Conservation (phyloP, 2,329 filamentous ascomycete species). For the Fusarium sp. region DNA sequence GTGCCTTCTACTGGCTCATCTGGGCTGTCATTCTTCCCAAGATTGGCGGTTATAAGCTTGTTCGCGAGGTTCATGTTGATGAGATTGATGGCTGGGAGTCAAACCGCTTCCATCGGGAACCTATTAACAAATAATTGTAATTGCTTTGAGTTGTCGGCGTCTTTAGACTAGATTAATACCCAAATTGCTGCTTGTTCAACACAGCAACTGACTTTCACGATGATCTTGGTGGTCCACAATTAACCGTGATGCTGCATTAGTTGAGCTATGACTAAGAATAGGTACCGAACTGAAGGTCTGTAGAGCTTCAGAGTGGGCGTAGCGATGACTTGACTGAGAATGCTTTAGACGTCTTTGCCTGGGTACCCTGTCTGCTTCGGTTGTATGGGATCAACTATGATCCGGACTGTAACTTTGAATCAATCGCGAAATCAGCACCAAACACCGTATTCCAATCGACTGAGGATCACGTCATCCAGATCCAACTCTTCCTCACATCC, state of each 20-base stretch:
- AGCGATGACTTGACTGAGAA: not conserved
- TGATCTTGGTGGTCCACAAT: not conserved
- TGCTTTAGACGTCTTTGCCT: not conserved
- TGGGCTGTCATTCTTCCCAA: slow-evolving; percentile 64
- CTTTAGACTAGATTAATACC: slow-evolving; percentile 20
- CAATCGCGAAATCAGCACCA: not conserved
- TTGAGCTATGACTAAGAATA: not conserved
- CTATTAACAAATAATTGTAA: slow-evolving; percentile 35
- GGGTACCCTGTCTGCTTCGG: not conserved
- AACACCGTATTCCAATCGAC: not conserved
- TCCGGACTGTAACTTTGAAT: not conserved
- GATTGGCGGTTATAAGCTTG: slow-evolving; percentile 64
- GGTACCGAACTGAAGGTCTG: not conserved
- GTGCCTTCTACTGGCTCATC: slow-evolving; percentile 64
- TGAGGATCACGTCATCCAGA: not conserved
- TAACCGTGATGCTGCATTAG: not conserved
- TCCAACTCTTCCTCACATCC: not conserved
- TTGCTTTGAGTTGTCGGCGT: not conserved
- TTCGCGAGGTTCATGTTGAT: slow-evolving; percentile 63
- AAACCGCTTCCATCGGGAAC: slow-evolving; percentile 60
- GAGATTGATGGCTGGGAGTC: slow-evolving; percentile 71
- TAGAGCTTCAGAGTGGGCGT: not conserved
- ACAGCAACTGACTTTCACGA: not conserved
- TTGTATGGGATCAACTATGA: not conserved
- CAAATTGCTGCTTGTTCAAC: slow-evolving; percentile 8